Evolutionary conservation across 352 stramenopile genomes (phyloP), one percentile per base, ranked within the genome.

Genomic region (Globisporangium nagaii): DNA sequence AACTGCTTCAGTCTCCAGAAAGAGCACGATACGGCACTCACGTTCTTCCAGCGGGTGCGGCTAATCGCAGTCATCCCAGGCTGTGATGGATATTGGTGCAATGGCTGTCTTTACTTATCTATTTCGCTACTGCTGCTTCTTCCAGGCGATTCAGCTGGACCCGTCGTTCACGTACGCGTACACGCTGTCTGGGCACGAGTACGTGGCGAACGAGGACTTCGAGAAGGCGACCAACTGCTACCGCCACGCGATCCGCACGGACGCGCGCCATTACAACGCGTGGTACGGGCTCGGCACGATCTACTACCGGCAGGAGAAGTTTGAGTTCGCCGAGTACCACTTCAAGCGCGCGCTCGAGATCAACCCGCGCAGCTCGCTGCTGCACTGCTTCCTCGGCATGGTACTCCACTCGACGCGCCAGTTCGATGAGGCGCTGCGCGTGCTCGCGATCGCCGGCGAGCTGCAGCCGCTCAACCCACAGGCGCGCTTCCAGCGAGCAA

Each of bases 1-100:
- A 99, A 99, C 63, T 99, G 95, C 68, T 98, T 99, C 70, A 98
- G 90, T 37, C 71, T 98, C 15, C 96, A 99, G 65, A 98, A 98
- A 65, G 96, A 99, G 63, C 95, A 98, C 66, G 95, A 98, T 66
- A 96, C 80, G 17, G 96, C 96, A 1, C 76, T 99, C 15, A 76
- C 85, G 22, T 98, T 98, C 61, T 99, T 99, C 67, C 86, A 97
- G 62, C 80, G 96, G 58, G 79, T 89, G 66, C 27, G 71, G n/a
- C n/a, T n/a, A n/a, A n/a, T n/a, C n/a, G n/a, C n/a, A n/a, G n/a
- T n/a, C n/a, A n/a, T n/a, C n/a, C n/a, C n/a, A n/a, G n/a, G n/a
- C n/a, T n/a, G n/a, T n/a, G n/a, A n/a, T n/a, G n/a, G n/a, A n/a
- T n/a, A n/a, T n/a, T n/a, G n/a, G n/a, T n/a, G n/a, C n/a, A n/a